A percentile compares a stretch with the other conserved stretches of the same genome.
These are phyloP conservation scores for Xerocomellus amylosporus DNA, from an alignment of 768 basidiomycete species.

Conservation along the genomic window DNA sequence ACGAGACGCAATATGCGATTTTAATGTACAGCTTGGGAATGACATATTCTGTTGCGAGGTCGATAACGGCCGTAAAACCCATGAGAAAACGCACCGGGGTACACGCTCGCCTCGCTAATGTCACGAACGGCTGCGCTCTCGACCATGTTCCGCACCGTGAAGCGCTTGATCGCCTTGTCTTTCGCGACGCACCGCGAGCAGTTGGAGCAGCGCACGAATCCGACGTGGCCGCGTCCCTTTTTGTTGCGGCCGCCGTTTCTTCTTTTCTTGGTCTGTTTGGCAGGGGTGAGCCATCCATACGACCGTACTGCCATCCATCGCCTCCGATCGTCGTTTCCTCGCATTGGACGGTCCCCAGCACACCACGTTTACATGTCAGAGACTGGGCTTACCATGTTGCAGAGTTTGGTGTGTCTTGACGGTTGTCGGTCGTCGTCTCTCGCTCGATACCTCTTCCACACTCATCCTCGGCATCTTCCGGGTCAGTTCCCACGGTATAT, in stretches of 20 bases:
- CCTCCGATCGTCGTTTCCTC: not conserved
- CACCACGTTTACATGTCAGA: not conserved
- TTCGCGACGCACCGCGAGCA: constrained; percentile 97
- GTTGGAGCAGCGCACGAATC: constrained; percentile 96
- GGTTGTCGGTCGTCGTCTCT: constrained; percentile 17
- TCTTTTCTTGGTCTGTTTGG: constrained; percentile 91
- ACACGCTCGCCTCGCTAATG: constrained; percentile 94
- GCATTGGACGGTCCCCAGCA: constrained; percentile 1
- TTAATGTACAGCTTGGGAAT: constrained; percentile 98
- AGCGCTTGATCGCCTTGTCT: constrained; percentile 99
- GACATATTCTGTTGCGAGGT: constrained; percentile 66
- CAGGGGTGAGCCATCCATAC: constrained; percentile 14
- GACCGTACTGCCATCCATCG: constrained; percentile 5
- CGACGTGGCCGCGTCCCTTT: constrained; percentile 96
- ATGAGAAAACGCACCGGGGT: too few species aligned
- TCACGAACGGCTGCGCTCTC: constrained; percentile 98
- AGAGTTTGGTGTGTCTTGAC: constrained; percentile 21
- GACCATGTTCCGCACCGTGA: constrained; percentile 99
- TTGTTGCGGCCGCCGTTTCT: constrained; percentile 99
- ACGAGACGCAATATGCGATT: constrained; percentile 98
- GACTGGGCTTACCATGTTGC: constrained; percentile 31
- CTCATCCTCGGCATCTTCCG: constrained; percentile 22
- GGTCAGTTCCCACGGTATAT: constrained; percentile 17
- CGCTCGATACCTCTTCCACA: constrained; percentile 7
- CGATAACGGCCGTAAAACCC: too few species aligned